Base-by-base conservation (phyloP, 257 asterid species). In the Schizonepeta tenuifolia region DNA sequence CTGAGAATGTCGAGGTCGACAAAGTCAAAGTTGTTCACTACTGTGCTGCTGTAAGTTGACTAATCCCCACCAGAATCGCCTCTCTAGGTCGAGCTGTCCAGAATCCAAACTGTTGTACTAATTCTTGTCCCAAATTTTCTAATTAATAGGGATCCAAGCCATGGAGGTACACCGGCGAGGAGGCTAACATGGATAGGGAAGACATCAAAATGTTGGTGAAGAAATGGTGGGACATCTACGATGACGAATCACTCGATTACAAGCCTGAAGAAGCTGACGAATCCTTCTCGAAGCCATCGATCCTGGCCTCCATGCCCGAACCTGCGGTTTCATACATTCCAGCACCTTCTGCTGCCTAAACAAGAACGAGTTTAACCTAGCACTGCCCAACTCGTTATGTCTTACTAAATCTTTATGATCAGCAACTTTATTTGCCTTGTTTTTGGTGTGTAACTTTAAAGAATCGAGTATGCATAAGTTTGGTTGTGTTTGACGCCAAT, bases 301-400 rank as follows among this genome's bases (percentile, higher is more conserved):
- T 84, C 43, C 35, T 84, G 74, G 80, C 79, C 62, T 64, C 85
- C 6, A 71, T 81, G 81, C 87, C 87, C 1, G 91, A 88, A 74
- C 85, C 86, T 15, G 82, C 82, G 1, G 74, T 86, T 9, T 81
- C 91, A 10, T 86, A 81, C 74, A 47, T 86, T 36, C 82, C 88
- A 20, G 95, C 95, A 11, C 91, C 95, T n/a, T 83, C 95, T 54
- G 95, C 91, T 57, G 91, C 91, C 40, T 88, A 65, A 79, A n/a
- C 13, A 70, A 36, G 20, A 21, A 5, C 46, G 69, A 41, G 69
- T 64, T 64, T 64, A 64, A 64, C 69, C 54, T 64, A 38, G 35
- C 15, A 65, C n/a, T 4, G 26, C 57, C 71, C 24, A 24, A 58
- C 57, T 46, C 58, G n/a, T 44, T 17, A 43, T 66, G 41, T 38